phyloP scores from a whole-genome alignment of 352 stramenopile species.

The Pythium vanterpoolii region DNA sequence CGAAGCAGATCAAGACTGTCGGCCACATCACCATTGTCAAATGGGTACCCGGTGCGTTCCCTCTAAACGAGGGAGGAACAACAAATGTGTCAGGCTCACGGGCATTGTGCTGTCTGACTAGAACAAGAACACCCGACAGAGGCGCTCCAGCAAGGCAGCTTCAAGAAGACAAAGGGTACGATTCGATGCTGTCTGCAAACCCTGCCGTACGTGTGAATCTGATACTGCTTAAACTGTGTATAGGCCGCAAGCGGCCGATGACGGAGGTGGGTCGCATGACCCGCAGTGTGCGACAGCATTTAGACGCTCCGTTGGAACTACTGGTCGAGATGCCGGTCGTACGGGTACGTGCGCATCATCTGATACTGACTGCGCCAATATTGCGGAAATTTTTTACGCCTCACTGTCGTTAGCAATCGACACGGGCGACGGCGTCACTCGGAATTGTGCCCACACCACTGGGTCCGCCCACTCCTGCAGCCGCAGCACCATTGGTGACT shows the following conservation, averaged over 20 bases:
- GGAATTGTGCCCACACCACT: not conserved
- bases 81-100: not conserved
- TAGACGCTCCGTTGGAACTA: slow-evolving; percentile 69
- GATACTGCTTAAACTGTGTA: not conserved
- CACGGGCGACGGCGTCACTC: not conserved
- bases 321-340: slow-evolving; percentile 49
- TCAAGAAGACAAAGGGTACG: slow-evolving; percentile 77
- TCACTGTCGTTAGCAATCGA: slow-evolving; percentile 7
- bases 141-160: slow-evolving; percentile 54
- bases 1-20: slow-evolving; percentile 61
- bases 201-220: not conserved
- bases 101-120: slow-evolving; percentile 14
- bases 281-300: slow-evolving; percentile 70
- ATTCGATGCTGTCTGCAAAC: not conserved
- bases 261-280: slow-evolving; percentile 72
- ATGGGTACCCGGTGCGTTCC: slow-evolving; percentile 56
- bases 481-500: slow-evolving; percentile 5
- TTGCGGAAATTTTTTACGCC: not conserved
- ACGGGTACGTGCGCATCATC: slow-evolving; percentile 32
- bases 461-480: not conserved
- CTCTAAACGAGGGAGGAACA: not conserved
- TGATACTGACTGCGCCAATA: not conserved
- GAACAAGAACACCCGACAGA: slow-evolving; percentile 47
- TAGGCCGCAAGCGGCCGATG: slow-evolving; percentile 57
- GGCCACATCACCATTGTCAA: slow-evolving; percentile 70